phyloP scores from a whole-genome alignment of 345 rosid species.

The Boechera stricta region DNA sequence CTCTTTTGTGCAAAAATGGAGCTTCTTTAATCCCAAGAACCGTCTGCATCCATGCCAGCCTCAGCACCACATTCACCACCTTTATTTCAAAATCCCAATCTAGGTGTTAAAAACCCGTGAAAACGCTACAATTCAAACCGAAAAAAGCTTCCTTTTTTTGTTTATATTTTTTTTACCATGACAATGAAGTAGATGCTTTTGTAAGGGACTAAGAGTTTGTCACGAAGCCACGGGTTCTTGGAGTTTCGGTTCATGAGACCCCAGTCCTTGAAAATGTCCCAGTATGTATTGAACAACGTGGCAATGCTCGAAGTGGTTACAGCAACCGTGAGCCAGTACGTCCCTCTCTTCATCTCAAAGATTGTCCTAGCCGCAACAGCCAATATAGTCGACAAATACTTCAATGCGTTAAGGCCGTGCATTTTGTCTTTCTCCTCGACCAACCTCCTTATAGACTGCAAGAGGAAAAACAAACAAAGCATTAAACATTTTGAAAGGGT shows the following conservation, averaged over 20 bases:
- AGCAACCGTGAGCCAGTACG: constrained; percentile 53
- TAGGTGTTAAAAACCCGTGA: not conserved
- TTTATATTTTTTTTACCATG: constrained; percentile 52
- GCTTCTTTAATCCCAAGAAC: constrained; percentile 63
- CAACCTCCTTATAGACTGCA: constrained; percentile 65
- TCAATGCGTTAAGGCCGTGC: constrained; percentile 57
- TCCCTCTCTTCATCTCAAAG: constrained; percentile 44
- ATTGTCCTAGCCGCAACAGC: constrained; percentile 61
- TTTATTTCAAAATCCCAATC: constrained; percentile 38
- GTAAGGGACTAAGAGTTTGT: constrained; percentile 63
- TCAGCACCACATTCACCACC: constrained; percentile 68
- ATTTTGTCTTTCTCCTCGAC: constrained; percentile 58
- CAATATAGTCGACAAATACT: constrained; percentile 63
- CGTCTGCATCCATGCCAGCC: constrained; percentile 84
- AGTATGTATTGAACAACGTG: constrained; percentile 57
- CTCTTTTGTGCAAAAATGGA: constrained; percentile 61
- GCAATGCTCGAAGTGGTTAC: constrained; percentile 61
- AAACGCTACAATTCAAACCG: not conserved
- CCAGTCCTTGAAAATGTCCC: constrained; percentile 85
- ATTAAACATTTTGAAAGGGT: not conserved
- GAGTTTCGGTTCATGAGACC: constrained; percentile 69
- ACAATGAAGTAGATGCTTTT: constrained; percentile 67
- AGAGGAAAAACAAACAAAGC: not conserved
- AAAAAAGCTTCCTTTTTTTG: not conserved
- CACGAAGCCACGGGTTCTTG: constrained; percentile 81